Percentiles rank a stretch among this genome's conserved stretches.
These are phyloP conservation scores for Eimeria nieschulzi DNA, from an alignment of 169 alveolate species.

Conservation along the genomic window DNA sequence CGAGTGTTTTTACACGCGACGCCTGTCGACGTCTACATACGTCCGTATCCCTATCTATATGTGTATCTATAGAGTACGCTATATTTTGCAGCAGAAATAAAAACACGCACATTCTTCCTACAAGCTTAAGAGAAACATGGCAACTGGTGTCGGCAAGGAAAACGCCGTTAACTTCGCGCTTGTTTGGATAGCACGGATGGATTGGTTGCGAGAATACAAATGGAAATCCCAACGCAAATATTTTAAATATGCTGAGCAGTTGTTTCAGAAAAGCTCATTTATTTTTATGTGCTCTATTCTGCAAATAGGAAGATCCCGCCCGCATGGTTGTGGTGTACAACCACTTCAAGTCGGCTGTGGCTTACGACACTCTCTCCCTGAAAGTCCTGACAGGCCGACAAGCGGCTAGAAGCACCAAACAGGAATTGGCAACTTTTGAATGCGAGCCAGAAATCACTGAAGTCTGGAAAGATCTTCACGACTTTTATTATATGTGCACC, in stretches of 20 bases:
- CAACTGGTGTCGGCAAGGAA: too few species aligned
- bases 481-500: slow-evolving; percentile 74
- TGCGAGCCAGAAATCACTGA: slow-evolving; percentile 67
- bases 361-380: slow-evolving; percentile 82
- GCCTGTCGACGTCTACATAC: neutral
- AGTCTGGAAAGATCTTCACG: slow-evolving; percentile 73
- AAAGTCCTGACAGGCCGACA: slow-evolving; percentile 57
- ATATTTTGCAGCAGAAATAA: too few species aligned
- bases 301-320: slow-evolving; percentile 81
- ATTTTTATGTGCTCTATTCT: too few species aligned
- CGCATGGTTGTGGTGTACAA: slow-evolving; percentile 83
- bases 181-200: too few species aligned
- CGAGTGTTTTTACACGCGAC: neutral
- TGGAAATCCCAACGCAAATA: too few species aligned
- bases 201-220: too few species aligned
- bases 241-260: too few species aligned
- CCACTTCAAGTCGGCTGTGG: slow-evolving; percentile 88
- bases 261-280: too few species aligned
- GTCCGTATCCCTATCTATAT: neutral
- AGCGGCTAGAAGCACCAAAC: slow-evolving; percentile 40
- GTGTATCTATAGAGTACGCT: neutral
- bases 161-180: too few species aligned
- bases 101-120: too few species aligned
- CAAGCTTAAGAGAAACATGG: too few species aligned
- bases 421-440: slow-evolving; percentile 46